These are phyloP conservation scores for Alternaria consortialis DNA, from an alignment of 2,329 filamentous ascomycete genomes.

Conservation along the genomic window DNA sequence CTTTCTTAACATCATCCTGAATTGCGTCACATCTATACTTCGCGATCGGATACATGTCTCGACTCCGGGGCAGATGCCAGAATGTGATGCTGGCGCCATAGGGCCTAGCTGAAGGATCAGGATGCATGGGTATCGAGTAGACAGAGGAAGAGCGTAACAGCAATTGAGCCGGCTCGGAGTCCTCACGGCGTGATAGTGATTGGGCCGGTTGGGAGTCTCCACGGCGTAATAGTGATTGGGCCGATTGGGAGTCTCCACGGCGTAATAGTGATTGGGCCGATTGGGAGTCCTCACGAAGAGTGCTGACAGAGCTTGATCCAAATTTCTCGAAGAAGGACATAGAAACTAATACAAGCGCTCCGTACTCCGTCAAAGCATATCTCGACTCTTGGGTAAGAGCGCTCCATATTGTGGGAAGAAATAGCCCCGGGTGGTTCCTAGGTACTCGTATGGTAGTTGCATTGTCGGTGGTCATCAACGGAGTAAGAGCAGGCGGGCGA, in stretches of 20 bases:
- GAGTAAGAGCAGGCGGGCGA: constrained; percentile 7
- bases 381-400: constrained; percentile 9
- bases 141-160: constrained; percentile 6
- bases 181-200: not conserved
- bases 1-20: not conserved
- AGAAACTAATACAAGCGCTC: constrained; percentile 6
- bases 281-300: not conserved
- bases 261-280: no score
- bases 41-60: not conserved
- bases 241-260: no score
- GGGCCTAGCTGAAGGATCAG: not conserved
- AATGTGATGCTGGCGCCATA: constrained; percentile 4
- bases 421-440: constrained; percentile 1
- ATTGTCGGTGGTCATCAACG: constrained; percentile 9
- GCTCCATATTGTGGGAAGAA: constrained; percentile 14
- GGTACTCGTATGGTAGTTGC: not conserved
- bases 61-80: constrained; percentile 5
- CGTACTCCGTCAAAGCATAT: constrained; percentile 10
- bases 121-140: constrained; percentile 1
- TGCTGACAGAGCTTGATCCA: not conserved
- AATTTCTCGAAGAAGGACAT: constrained; percentile 12
- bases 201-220: not conserved
- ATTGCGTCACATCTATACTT: not conserved
- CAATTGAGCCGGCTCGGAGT: not conserved
- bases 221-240: not conserved